A percentile compares a stretch with the other conserved stretches of the same genome.
Evolutionary conservation across 78 protist species (phyloP).

Genomic region (Parvularia atlantis): DNA sequence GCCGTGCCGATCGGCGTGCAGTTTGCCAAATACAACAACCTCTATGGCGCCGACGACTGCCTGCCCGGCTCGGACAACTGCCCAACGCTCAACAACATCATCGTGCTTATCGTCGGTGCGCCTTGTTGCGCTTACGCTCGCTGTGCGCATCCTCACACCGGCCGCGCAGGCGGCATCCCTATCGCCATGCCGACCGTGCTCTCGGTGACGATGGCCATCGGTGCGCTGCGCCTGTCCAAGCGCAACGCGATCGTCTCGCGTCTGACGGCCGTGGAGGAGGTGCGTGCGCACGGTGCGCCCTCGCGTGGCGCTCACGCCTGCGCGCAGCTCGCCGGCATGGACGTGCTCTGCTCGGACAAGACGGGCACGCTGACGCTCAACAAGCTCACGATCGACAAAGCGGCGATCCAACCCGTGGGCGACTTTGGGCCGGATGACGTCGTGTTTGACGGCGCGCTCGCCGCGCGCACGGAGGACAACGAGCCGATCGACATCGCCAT

Average conservation of each 20-base stretch:
- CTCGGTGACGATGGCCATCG: conserved; percentile 73
- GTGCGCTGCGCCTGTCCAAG: conserved; percentile 61
- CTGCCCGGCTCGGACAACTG: not conserved
- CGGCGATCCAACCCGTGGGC: not conserved
- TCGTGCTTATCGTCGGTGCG: conserved; percentile 61
- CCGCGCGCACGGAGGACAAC: conserved; percentile 28
- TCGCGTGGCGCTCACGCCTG: conserved; percentile 16
- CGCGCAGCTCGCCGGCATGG: conserved; percentile 39
- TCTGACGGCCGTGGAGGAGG: conserved; percentile 68
- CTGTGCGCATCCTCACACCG: too few species aligned
- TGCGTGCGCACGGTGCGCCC: conserved; percentile 52
- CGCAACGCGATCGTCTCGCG: conserved; percentile 73
- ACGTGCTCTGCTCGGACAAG: conserved; percentile 73
- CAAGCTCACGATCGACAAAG: conserved; percentile 69
- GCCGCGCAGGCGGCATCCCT: conserved; percentile 23
- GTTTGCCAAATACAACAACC: too few species aligned
- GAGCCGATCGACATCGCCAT: conserved; percentile 65
- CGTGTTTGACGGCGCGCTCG: conserved; percentile 19
- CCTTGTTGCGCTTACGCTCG: too few species aligned
- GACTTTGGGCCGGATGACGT: conserved; percentile 35
- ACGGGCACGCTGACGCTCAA: conserved; percentile 93
- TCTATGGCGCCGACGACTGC: not conserved
- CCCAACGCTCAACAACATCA: conserved; percentile 35
- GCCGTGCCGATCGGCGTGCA: too few species aligned
- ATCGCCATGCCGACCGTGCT: conserved; percentile 77